phyloP scores from a whole-genome alignment of 441 rosid genomes.

The Eutrema salsugineum region DNA sequence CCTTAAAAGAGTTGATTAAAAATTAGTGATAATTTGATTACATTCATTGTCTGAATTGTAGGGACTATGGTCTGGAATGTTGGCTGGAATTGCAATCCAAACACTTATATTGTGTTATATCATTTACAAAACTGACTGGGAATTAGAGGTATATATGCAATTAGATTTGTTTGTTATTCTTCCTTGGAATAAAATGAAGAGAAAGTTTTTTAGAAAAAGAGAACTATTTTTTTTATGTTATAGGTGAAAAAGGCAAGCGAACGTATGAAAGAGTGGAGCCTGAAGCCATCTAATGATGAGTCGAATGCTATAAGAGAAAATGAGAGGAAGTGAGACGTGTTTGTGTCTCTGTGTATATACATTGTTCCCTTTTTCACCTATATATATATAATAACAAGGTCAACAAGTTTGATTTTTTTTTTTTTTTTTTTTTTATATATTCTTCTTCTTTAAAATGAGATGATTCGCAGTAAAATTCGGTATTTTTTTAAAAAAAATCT shows the following conservation, averaged over 20 bases:
- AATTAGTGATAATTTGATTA: background rate
- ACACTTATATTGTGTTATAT: slow-evolving; percentile 35
- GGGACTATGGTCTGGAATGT: slow-evolving; percentile 70
- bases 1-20: background rate
- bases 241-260: slow-evolving; percentile 28
- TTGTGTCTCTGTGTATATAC: background rate
- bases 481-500: no score
- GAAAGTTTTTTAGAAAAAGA: background rate
- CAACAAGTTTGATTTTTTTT: no score
- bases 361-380: background rate
- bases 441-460: no score
- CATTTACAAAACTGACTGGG: slow-evolving; percentile 52
- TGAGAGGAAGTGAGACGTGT: slow-evolving; percentile 17
- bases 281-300: slow-evolving; percentile 24
- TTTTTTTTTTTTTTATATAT: no score
- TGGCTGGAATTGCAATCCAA: slow-evolving; percentile 45
- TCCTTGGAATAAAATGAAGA: background rate
- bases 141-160: slow-evolving; percentile 49
- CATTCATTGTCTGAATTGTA: slow-evolving; percentile 11
- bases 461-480: no score
- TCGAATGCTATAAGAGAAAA: background rate
- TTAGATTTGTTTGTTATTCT: background rate
- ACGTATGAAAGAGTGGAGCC: slow-evolving; percentile 27
- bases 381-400: no score
- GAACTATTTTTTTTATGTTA: background rate